Evolutionary conservation across 2,329 filamentous ascomycete genomes (phyloP), one percentile per base, ranked within the genome.

Genomic region (Colletotrichum graminicola): DNA sequence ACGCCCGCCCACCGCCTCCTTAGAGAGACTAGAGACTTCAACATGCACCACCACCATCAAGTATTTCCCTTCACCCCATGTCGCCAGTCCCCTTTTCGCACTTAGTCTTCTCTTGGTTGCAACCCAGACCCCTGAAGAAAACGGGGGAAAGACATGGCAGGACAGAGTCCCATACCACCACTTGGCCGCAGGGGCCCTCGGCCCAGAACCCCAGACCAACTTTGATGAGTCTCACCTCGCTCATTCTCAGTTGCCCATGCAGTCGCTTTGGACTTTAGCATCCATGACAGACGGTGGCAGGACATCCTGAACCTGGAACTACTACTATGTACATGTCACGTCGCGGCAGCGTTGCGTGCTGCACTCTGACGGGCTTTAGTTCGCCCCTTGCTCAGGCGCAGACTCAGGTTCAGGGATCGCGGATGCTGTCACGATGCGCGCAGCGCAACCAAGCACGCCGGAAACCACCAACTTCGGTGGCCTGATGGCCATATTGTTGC

Each of bases 141-240:
- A 64, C 54, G 69, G 65, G 69, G 69, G 63, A 56, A 61, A 55
- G 65, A 60, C 68, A 68, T 72, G 60, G 69, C 69, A 63, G 57
- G 56, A 60, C 45, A 62, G 23, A 47, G 41, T 43, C 16, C 14
- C 39, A 41, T 41, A 41, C 41, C 32, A 34, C 34, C 32, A 41
- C 32, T 41, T 39, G 45, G 29, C 47, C 39, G 57, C 68, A 67
- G 64, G 21, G 18, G 41, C 41, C 21, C 21, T 18, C 29, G 34
- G 23, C 45, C 57, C 29, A 60, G 49, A 49, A 34, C 52, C 29
- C 26, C n/a, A 34, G 18, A 39, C 45, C 45, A 49, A 16, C 54
- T 56, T 21, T 23, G 54, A 45, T 47, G 26, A 34, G 57, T 61
- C 61, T 43, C 32, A 36, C 43, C 45, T 36, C 52, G 32, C 45